A percentile compares a stretch with the other conserved stretches of the same genome.
phyloP scores from a whole-genome alignment of 1,139 yeast species.

The Candida sanyaensis region DNA sequence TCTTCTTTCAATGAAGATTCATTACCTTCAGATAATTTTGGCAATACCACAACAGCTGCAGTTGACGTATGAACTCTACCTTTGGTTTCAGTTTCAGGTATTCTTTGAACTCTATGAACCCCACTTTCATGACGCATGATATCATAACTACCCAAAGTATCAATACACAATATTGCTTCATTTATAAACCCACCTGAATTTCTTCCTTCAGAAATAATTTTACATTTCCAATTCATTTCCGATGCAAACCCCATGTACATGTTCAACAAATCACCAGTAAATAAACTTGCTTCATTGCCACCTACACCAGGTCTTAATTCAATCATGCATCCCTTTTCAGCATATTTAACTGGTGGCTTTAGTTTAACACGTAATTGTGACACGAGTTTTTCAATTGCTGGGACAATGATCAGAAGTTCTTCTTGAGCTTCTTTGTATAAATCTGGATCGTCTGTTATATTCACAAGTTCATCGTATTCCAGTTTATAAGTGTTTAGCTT shows the following conservation, averaged over 20 bases:
- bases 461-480: slow-evolving; percentile 33
- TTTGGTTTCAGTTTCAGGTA: slow-evolving; percentile 90
- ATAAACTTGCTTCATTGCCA: slow-evolving; percentile 89
- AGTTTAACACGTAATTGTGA: slow-evolving; percentile 55
- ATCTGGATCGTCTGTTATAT: slow-evolving; percentile 36
- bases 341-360: slow-evolving; percentile 76
- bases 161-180: slow-evolving; percentile 76
- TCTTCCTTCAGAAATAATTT: slow-evolving; percentile 59
- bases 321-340: slow-evolving; percentile 74
- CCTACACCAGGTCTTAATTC: slow-evolving; percentile 97
- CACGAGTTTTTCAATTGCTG: slow-evolving; percentile 37
- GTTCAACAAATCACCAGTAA: slow-evolving; percentile 73
- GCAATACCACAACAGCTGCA: slow-evolving; percentile 91
- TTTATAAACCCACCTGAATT: slow-evolving; percentile 63
- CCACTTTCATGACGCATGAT: slow-evolving; percentile 85
- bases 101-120: slow-evolving; percentile 92
- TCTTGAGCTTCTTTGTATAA: slow-evolving; percentile 20
- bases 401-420: slow-evolving; percentile 35
- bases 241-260: slow-evolving; percentile 82
- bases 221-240: slow-evolving; percentile 64
- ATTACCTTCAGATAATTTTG: slow-evolving; percentile 68
- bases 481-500: slow-evolving; percentile 36
- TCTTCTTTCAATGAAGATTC: slow-evolving; percentile 57
- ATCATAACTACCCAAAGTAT: slow-evolving; percentile 77
- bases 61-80: slow-evolving; percentile 97